Evolutionary conservation across 2,329 filamentous ascomycete species (phyloP), one percentile per base, ranked within the genome.

Genomic region (Cordyceps tenuipes): DNA sequence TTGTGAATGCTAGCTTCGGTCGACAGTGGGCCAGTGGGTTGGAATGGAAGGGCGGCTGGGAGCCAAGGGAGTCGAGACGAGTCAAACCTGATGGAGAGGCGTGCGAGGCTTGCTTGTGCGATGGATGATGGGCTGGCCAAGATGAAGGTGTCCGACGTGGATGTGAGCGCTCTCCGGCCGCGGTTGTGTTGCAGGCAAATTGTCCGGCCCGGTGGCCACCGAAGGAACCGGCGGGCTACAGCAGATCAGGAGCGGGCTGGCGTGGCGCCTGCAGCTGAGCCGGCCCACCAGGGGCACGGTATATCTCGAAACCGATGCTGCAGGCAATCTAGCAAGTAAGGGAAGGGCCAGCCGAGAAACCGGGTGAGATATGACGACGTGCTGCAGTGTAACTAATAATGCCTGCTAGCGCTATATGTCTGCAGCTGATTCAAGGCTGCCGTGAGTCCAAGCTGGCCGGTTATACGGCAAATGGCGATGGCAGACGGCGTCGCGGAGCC

Each of bases 221-320:
- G 23, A 41, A 46, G 17, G 23, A 31, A 36, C 34, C 7, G 34
- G 34, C 34, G 13, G 26, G 23, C 46, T 49, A 21, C 55, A 48
- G 34, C 31, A 49, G 46, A 13, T 17, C 13, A 15, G 55, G 23
- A 50, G 55, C 46, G 34, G n/a, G 34, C 34, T 43, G 21, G 46
- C 43, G 55, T 57, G 55, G 55, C 55, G 46, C 31, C 36, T 57
- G 55, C 55, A 57, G 46, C 44, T 48, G 23, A 49, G 54, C 31
- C 54, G 29, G 34, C 23, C 54, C 19, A 57, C 54, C 54, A 46
- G 26, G 41, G 36, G 34, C 19, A 13, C 15, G 12, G 29, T 48
- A 19, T 7, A 29, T 49, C 19, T 47, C 15, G 44, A 23, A 57
- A 8, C 5, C 23, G 55, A 23, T 31, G 55, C 55, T 50, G 47